Base-by-base conservation (phyloP, 2,329 filamentous ascomycete genomes). In the Talaromyces rugulosus region DNA sequence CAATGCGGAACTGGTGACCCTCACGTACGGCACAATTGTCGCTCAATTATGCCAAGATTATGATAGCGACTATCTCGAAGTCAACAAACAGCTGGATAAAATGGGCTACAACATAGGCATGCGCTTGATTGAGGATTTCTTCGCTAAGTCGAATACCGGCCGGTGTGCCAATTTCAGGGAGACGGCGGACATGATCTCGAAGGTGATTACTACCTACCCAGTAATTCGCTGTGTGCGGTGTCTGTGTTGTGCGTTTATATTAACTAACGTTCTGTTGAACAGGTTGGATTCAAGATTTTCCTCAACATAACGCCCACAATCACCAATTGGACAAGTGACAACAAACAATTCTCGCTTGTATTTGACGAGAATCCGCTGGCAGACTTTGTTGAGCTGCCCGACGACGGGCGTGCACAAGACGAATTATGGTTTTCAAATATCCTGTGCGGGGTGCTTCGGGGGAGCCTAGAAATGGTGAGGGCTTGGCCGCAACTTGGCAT, bases 81-180 rank as follows among this genome's bases (percentile, higher is more conserved):
- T 99, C 74, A 99, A 99, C 80, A 92, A 94, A 76, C 95, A 99
- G 76, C 85, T 99, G 52, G 95, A 99, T 74, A 96, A 94, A 80
- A 99, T 99, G 95, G 95, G 95, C 60, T 97, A 98, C 80, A 98
- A 98, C 72, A 99, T 99, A 66, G 95, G 95, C 31, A 83, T 98
- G 72, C 90, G 95, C 42, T 80, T 99, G 67, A 97, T 99, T 69
- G 95, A 99, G 71, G 95, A 99, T 78, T 99, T 97, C 72, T 87
- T 99, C 18, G 95, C 95, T 70, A 98, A 97, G 77, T 95, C 92
- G 5, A 94, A 92, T 69, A 92, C 90, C 2, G 91, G 92, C 69
- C 85, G 92, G 66, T 99, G 95, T 77, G 84, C 87, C 69, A 98
- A 95, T 79, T 97, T 99, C 73, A 86, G 91, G 63, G 95, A 99